Base-by-base conservation (phyloP, 176 grass and related monocot genomes). In the Olyra latifolia region DNA sequence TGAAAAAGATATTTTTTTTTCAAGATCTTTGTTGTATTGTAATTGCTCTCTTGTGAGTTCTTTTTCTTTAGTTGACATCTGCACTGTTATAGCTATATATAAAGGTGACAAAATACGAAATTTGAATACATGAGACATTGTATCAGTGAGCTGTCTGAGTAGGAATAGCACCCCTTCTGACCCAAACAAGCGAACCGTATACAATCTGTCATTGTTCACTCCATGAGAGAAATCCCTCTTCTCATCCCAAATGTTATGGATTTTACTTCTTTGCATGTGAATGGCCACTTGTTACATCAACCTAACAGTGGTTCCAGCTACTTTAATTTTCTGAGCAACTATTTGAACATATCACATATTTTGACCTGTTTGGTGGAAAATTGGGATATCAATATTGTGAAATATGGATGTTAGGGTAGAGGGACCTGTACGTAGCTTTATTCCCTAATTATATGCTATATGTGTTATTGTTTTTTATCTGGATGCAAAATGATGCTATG, bases 31-130 rank as follows among this genome's bases (percentile, higher is more conserved):
- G 19, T 62, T 71, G 52, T 52, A 23, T 66, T 76, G 20, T 59
- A 60, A 80, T 25, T 82, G 65, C 56, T 82, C 17, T 61, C 74
- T 71, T 79, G 54, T 25, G 28, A 41, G 42, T 62, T 13, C 7
- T 60, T 30, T 14, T 59, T 59, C 8, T 17, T 19, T 24, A 62
- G 42, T 41, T 62, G 43, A 39, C 38, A 42, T 53, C 39, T 64
- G 25, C 77, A 43, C 32, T 43, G 48, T 42, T 56, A 12, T 79
- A 66, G 50, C 35, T 23, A 23, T 15, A 23, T 15, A 25, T 12
- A 25, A 5, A 42, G 52, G 72, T 2, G 3, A 42, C 20, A 17
- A 35, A 39, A 42, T 3, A 40, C 6, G 1, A 35, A 7, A 5
- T 76, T 76, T 30, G 13, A 60, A 55, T 42, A 30, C 6, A 24